Percentiles rank a stretch among this genome's conserved stretches.
Evolutionary conservation across 148 eudicot genomes (phyloP).

Genomic region (Fallopia convolvulus): DNA sequence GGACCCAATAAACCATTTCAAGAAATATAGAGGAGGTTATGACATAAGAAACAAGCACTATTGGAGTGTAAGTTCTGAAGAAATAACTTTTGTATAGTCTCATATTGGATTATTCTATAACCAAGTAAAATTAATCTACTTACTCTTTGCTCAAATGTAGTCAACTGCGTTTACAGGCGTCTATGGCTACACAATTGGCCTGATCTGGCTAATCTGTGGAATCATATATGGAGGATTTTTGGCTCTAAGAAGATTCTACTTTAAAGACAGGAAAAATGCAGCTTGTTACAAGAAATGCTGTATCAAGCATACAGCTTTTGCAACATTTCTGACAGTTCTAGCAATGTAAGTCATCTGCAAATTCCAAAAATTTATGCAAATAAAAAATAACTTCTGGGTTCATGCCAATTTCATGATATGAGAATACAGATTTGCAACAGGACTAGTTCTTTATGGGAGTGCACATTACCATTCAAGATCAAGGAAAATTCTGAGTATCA

Average conservation of each 20-base stretch:
- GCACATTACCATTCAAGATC: conserved; percentile 50
- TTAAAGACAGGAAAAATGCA: conserved; percentile 21
- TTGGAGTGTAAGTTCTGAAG: conserved; percentile 61
- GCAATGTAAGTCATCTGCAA: conserved; percentile 43
- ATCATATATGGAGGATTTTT: conserved; percentile 30
- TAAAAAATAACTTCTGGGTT: neutral
- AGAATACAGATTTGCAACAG: conserved; percentile 39
- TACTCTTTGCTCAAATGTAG: conserved; percentile 26
- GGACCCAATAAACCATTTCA: conserved; percentile 53
- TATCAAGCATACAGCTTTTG: conserved; percentile 29
- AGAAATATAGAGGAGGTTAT: conserved; percentile 63
- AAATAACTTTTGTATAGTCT: neutral
- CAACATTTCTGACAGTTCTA: conserved; percentile 32
- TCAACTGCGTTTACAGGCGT: conserved; percentile 58
- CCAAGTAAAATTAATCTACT: neutral
- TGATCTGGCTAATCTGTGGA: conserved; percentile 54
- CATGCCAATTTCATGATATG: neutral
- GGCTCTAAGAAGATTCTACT: conserved; percentile 27
- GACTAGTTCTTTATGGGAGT: conserved; percentile 47
- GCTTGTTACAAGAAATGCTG: conserved; percentile 36
- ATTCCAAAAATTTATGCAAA: neutral
- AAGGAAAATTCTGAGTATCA: conserved; percentile 37
- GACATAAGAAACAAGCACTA: conserved; percentile 58
- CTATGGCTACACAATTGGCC: conserved; percentile 44
- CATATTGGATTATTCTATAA: neutral